Conservation (phyloP, 257 asterid species). For the Cinchona pubescens region DNA sequence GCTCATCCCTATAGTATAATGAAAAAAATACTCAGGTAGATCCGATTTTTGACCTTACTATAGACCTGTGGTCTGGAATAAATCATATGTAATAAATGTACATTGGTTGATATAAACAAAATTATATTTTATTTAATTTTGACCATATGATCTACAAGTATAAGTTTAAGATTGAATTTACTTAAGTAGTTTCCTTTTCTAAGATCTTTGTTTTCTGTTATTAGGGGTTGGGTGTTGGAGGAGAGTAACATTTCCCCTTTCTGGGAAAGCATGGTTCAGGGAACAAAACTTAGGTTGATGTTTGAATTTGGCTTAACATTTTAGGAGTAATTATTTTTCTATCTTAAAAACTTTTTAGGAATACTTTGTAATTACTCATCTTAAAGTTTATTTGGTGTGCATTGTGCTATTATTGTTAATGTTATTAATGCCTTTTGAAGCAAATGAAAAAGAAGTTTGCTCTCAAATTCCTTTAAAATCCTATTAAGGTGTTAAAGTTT, state of each 20-base stretch:
- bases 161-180: too few species aligned
- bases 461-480: not conserved
- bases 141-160: too few species aligned
- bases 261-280: not conserved
- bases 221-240: not conserved
- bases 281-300: not conserved
- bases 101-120: too few species aligned
- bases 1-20: too few species aligned
- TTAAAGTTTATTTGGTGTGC: not conserved
- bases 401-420: not conserved
- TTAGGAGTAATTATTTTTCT: not conserved
- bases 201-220: constrained; percentile 10
- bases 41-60: too few species aligned
- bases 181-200: too few species aligned
- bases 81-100: too few species aligned
- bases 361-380: too few species aligned
- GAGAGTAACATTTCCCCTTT: not conserved
- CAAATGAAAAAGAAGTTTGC: not conserved
- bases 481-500: not conserved
- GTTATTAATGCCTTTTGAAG: not conserved
- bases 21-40: too few species aligned
- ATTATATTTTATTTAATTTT: too few species aligned
- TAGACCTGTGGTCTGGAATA: too few species aligned
- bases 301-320: not conserved
- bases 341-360: too few species aligned